These are phyloP conservation scores for Syzygium aromaticum DNA, from an alignment of 345 rosid species.

Conservation along the genomic window DNA sequence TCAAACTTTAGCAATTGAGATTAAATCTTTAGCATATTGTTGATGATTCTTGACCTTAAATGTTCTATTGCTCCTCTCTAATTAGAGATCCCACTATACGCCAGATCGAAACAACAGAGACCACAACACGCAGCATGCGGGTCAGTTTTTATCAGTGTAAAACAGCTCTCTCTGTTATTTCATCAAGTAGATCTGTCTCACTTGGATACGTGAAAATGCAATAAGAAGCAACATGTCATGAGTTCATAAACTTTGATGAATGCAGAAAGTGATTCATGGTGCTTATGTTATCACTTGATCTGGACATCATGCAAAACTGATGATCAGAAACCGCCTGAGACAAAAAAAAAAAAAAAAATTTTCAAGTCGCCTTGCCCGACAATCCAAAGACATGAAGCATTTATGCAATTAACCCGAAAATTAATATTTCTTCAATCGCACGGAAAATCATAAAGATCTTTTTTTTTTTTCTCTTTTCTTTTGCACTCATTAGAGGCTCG, in stretches of 20 bases:
- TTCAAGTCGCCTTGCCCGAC: background rate
- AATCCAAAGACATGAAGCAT: background rate
- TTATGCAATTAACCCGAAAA: background rate
- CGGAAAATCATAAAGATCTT: background rate
- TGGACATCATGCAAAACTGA: background rate
- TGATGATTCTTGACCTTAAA: background rate
- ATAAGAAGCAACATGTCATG: background rate
- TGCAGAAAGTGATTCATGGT: background rate
- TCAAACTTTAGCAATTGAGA: background rate
- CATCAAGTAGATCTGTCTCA: background rate
- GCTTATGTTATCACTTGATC: background rate
- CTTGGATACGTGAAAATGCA: background rate
- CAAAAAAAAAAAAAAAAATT: background rate
- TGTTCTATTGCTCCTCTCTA: background rate
- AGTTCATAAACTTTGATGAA: background rate
- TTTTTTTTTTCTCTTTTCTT: background rate
- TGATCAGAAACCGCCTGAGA: background rate
- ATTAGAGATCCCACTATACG: background rate
- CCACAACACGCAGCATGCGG: background rate
- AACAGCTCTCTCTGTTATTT: background rate
- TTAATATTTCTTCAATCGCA: background rate
- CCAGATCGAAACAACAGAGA: background rate
- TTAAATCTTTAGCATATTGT: background rate
- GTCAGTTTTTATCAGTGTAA: background rate
- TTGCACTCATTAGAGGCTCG: background rate